Base-by-base conservation (phyloP, 257 asterid species). In the Euphrasia confusa region DNA sequence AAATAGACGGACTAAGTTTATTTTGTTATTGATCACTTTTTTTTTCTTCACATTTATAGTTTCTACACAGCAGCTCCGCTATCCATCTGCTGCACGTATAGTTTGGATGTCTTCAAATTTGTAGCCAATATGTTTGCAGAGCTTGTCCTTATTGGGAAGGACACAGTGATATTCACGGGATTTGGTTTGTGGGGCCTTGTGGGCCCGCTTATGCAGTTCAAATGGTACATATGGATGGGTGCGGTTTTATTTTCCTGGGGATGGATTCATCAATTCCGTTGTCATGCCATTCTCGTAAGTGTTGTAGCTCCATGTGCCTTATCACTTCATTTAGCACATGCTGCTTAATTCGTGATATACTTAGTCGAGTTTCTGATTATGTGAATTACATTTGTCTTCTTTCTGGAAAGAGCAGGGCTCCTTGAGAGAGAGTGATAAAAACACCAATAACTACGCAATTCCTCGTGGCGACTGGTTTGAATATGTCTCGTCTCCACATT, bases 401-500 rank as follows among this genome's bases (percentile, higher is more conserved):
- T 48, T 74, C 40, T 52, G 24, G 63, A 67, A 40, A 65, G n/a
- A 26, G 35, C 78, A 92, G 97, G 97, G 95, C 14, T 80, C 85
- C 18, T 56, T 84, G 52, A 76, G 97, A 75, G 80, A 84, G 72
- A 79, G 77, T 24, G 68, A 68, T 55, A 52, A 63, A 15, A 75
- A 72, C 44, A 68, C 10, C 5, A 74, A 66, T 35, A 84, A 76
- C 8, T 89, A 92, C 66, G 72, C 30, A 32, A 78, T 87, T 63
- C 99, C 96, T 60, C 59, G 39, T 42, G 96, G 97, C n/a, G 96
- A 86, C 75, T 92, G 99, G 99, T 92, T 92, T 71, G 77, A 80
- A 65, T 82, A 81, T 78, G 97, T 89, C 70, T 92, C 99, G 2
- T 83, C 88, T 60, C 95, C 99, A 7, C 99, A 92, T 72, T 93